These are phyloP conservation scores for Salix dunnii DNA, from an alignment of 345 rosid genomes.

Conservation along the genomic window DNA sequence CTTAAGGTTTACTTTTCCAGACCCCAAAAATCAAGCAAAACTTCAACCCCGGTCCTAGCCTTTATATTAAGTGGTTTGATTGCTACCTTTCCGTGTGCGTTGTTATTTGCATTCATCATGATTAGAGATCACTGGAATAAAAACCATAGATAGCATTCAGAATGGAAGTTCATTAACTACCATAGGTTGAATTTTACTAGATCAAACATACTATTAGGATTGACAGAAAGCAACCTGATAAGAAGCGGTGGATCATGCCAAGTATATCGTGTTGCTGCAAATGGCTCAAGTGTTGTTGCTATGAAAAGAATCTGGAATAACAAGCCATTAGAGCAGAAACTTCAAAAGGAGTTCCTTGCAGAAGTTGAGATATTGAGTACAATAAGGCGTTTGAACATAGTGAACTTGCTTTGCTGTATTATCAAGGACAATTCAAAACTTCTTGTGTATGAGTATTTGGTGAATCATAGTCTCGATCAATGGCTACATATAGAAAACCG, in stretches of 20 bases:
- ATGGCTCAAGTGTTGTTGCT: conserved; percentile 9
- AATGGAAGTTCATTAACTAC: conserved; percentile 12
- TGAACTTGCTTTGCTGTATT: conserved; percentile 29
- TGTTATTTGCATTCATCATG: conserved; percentile 14
- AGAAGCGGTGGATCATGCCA: conserved; percentile 30
- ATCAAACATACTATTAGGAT: conserved; percentile 13
- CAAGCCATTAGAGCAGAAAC: conserved; percentile 16
- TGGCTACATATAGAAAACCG: conserved; percentile 17
- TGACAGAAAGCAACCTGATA: conserved; percentile 20
- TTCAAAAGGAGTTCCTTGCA: conserved; percentile 19
- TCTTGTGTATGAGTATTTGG: conserved; percentile 24
- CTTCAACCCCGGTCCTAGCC: conserved; percentile 18
- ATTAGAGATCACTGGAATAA: conserved; percentile 26
- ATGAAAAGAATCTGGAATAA: conserved; percentile 25
- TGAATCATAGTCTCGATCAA: conserved; percentile 18
- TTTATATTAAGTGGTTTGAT: conserved; percentile 13
- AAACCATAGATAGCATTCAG: conserved; percentile 4
- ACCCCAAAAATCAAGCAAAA: conserved; percentile 10
- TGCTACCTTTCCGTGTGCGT: conserved; percentile 6
- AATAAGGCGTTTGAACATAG: conserved; percentile 29
- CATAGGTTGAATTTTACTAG: conserved; percentile 13
- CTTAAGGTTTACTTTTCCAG: conserved; percentile 30
- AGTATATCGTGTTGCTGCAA: conserved; percentile 7
- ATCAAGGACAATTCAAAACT: conserved; percentile 14
- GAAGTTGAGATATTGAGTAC: conserved; percentile 21